Base-by-base conservation (phyloP, 1,139 yeast genomes). In the Geotrichum reessii region DNA sequence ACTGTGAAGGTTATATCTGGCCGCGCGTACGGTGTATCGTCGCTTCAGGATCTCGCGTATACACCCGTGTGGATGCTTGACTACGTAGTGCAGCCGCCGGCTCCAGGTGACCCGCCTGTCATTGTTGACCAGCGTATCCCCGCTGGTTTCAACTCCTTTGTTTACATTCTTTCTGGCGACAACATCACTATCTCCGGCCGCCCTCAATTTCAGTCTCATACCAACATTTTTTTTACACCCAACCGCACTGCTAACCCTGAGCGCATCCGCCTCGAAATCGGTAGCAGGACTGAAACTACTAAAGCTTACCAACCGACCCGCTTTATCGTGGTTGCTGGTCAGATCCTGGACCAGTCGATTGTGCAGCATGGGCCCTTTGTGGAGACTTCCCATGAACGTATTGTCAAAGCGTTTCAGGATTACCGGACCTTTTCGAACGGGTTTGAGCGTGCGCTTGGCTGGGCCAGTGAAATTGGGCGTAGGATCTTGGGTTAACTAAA, bases 291-390 rank as follows among this genome's bases (percentile, higher is more conserved):
- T 42, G 75, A 72, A 17, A 73, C 84, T 1, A 9, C 12, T 3
- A 4, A 31, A 31, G 14, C n/a, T n/a, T n/a, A n/a, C n/a, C n/a
- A n/a, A n/a, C n/a, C n/a, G 19, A 42, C 56, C 6, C 81, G 82
- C 63, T 84, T 91, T 66, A 83, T 87, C 3, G 66, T 91, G 40
- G 76, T 90, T 62, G 96, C 92, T 42, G 97, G 97, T 55, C 76
- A 88, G 71, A 81, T 82, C 48, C 76, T 90, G 61, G 81, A 88
- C 66, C 97, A 91, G 74, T 81, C 83, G 19, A 80, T 87, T 57
- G 88, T 88, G 47, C 96, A 91, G 71, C 87, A 90, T 69, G 97
- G 97, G 12, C 97, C 97, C 21, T 90, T 89, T 71, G 95, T 87
- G 17, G 93, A 88, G 62, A 81, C 85, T 9, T 75, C 85, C 21